phyloP scores from a whole-genome alignment of 768 basidiomycete genomes.

The Lactarius indigo region DNA sequence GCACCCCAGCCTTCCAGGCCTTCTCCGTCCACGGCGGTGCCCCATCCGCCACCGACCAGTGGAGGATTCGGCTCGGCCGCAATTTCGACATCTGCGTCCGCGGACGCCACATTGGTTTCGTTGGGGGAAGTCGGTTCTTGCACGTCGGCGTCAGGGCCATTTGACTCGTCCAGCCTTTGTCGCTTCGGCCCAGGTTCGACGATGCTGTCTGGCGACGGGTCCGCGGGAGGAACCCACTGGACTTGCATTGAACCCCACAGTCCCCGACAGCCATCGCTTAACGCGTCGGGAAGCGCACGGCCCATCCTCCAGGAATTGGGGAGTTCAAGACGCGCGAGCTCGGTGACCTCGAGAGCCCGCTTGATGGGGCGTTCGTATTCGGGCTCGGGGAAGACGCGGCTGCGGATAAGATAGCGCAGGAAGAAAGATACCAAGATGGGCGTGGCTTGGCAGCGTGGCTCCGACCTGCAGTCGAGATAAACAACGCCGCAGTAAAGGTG shows the following conservation, averaged over 20 bases:
- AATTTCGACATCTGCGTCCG: background rate
- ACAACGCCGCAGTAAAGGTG: slow-evolving; percentile 20
- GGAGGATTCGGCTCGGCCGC: background rate
- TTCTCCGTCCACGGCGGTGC: background rate
- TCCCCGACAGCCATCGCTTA: slow-evolving; percentile 46
- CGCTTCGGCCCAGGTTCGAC: slow-evolving; percentile 29
- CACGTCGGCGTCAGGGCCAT: background rate
- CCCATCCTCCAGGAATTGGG: slow-evolving; percentile 46
- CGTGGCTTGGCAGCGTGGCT: slow-evolving; percentile 45
- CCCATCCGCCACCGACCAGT: slow-evolving; percentile 1
- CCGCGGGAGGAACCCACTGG: slow-evolving; percentile 6
- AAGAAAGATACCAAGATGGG: slow-evolving; percentile 61
- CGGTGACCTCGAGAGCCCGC: slow-evolving; percentile 43
- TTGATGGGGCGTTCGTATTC: slow-evolving; percentile 44
- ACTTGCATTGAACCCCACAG: slow-evolving; percentile 43
- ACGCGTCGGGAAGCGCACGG: slow-evolving; percentile 45
- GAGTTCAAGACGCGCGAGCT: slow-evolving; percentile 47
- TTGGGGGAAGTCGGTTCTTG: background rate
- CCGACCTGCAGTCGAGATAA: slow-evolving; percentile 35
- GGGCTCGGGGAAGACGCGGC: slow-evolving; percentile 48
- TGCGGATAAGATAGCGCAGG: slow-evolving; percentile 56
- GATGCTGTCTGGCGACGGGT: slow-evolving; percentile 11
- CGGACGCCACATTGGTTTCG: background rate
- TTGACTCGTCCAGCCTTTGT: slow-evolving; percentile 24
- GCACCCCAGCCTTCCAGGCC: slow-evolving; percentile 13